phyloP scores from a whole-genome alignment of 108 stramenopile genomes.

The Cyclotella distinguenda region DNA sequence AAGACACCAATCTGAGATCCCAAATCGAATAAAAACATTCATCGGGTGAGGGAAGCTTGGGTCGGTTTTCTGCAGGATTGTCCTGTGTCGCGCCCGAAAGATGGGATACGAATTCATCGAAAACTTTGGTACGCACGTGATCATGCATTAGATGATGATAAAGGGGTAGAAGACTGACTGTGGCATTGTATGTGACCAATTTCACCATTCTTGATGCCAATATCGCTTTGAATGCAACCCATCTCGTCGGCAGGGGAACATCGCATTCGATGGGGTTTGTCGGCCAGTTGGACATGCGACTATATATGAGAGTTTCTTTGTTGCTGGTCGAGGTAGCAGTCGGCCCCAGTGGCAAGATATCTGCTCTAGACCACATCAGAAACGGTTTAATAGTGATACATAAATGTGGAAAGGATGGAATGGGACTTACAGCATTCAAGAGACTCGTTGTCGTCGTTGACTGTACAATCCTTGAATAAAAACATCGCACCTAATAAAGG shows the following conservation, averaged over 20 bases:
- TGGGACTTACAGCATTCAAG: background rate
- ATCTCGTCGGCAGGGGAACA: conserved; percentile 27
- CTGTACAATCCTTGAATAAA: conserved; percentile 18
- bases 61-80: background rate
- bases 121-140: background rate
- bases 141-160: conserved; percentile 41
- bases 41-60: conserved; percentile 1
- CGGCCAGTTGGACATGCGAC: conserved; percentile 38
- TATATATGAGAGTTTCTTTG: conserved; percentile 3
- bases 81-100: conserved; percentile 3
- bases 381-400: too few relatives aligned
- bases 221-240: conserved; percentile 40
- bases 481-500: conserved; percentile 50
- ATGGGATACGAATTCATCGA: conserved; percentile 10
- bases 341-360: conserved; percentile 43
- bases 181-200: conserved; percentile 50
- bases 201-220: conserved; percentile 17
- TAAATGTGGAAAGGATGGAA: background rate
- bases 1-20: conserved; percentile 43
- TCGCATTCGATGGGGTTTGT: conserved; percentile 37
- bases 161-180: conserved; percentile 30
- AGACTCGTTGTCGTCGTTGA: background rate
- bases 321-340: background rate
- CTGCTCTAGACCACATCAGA: background rate
- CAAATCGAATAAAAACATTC: conserved; percentile 35